Evolutionary conservation across 805 yeast genomes (phyloP).

Genomic region (Starmerella roubikii): DNA sequence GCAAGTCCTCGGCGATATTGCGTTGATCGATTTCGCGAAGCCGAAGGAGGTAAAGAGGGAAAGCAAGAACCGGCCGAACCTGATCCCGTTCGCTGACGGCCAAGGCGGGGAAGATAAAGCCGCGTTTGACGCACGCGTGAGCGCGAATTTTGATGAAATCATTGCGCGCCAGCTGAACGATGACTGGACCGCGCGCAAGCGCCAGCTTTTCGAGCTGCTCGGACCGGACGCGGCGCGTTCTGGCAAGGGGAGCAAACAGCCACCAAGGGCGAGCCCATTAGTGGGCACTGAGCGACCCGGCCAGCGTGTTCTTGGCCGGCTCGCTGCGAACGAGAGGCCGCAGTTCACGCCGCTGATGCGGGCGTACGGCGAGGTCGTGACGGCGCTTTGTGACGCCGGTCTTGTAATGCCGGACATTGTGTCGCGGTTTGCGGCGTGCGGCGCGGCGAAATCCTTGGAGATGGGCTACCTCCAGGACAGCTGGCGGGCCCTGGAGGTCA

Average conservation of each 20-base stretch:
- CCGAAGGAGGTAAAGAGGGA: not conserved
- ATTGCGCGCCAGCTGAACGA: conserved; percentile 57
- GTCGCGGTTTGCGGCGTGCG: conserved; percentile 7
- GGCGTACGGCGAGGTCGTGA: conserved; percentile 11
- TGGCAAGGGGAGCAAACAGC: not conserved
- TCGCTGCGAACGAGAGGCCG: conserved; percentile 3
- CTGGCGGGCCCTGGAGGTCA: conserved; percentile 16
- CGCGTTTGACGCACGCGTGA: conserved; percentile 45
- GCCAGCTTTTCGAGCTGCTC: conserved; percentile 57
- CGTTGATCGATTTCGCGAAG: conserved; percentile 16
- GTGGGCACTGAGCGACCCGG: not conserved
- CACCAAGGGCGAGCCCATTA: not conserved
- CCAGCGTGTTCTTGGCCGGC: not conserved
- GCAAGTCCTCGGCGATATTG: conserved; percentile 49
- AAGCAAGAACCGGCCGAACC: not conserved
- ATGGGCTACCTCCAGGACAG: conserved; percentile 11
- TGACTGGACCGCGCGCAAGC: conserved; percentile 75
- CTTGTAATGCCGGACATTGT: conserved; percentile 11
- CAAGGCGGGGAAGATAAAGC: not conserved
- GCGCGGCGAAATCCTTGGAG: not conserved
- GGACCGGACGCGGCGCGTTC: not conserved
- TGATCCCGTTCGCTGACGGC: not conserved
- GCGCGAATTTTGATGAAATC: conserved; percentile 73
- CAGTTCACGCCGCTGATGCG: conserved; percentile 13
- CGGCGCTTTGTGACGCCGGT: conserved; percentile 9